Percentiles rank a stretch among this genome's conserved stretches.
These are phyloP conservation scores for Paramecium tetraurelia DNA, from an alignment of 73 alveolate genomes.

Conservation along the genomic window DNA sequence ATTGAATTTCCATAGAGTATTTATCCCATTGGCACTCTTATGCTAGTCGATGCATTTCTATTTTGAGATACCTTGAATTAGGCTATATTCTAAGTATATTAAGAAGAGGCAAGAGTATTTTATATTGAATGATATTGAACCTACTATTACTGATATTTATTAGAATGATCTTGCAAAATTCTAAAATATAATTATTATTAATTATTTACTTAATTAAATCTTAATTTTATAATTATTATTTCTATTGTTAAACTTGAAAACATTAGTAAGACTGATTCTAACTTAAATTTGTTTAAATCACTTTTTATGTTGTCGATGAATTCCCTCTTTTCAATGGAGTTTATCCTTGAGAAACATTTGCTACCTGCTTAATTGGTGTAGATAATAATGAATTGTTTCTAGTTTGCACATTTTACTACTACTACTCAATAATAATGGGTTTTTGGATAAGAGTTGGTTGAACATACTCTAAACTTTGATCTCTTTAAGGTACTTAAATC, in stretches of 20 bases:
- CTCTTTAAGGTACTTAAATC: background rate
- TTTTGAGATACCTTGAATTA: background rate
- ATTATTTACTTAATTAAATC: background rate
- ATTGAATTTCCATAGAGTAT: background rate
- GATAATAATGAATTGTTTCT: background rate
- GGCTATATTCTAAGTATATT: background rate
- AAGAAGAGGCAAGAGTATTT: background rate
- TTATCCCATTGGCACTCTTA: background rate
- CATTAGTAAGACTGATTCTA: background rate
- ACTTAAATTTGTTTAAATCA: background rate
- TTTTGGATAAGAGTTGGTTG: background rate
- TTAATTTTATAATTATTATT: background rate
- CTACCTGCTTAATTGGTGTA: constrained; percentile 3
- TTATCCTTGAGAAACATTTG: background rate
- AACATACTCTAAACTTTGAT: background rate
- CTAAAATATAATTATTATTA: background rate
- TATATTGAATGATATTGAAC: background rate
- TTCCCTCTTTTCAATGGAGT: constrained; percentile 23
- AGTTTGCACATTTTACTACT: background rate
- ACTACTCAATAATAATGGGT: background rate
- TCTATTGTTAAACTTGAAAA: background rate
- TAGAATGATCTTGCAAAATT: background rate
- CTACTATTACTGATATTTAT: background rate
- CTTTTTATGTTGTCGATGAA: background rate
- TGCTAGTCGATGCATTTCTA: background rate